Evolutionary conservation across 768 basidiomycete species (phyloP), one percentile per base, ranked within the genome.

Genomic region (Hygrocybe punicea): DNA sequence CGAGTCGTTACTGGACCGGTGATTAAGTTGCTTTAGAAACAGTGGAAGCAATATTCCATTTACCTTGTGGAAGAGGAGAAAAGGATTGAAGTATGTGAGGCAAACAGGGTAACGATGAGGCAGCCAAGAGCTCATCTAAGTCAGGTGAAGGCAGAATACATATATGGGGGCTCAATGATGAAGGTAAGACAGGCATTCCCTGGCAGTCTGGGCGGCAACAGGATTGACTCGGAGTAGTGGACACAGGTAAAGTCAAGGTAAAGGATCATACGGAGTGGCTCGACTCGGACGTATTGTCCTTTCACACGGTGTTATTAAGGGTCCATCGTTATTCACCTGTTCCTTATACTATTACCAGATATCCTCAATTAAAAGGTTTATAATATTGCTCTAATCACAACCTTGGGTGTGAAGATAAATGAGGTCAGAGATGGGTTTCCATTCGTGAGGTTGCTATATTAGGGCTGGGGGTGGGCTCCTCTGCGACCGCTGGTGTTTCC

Each of bases 61-160:
- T 69, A 89, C 91, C 88, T 78, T 91, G 84, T 0, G 89, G 85
- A 51, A 93, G 74, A 10, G 91, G 91, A 2, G 89, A 89, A 64
- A 93, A 93, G 2, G 89, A 90, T 68, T 93, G 91, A 25, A 93
- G 78, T 56, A 93, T 82, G 62, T 86, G 78, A 34, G 84, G 82
- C 13, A 93, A 73, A 14, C 86, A 77, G 2, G 91, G 91, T 16
- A 93, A 71, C 1, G 81, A 81, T 8, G 84, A 78, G 2, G 76
- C 65, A 25, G 74, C 70, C 46, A 93, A 72, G 35, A 91, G 77
- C 34, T 83, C 77, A 49, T 73, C 70, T 33, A 93, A 80, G 72
- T 93, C 91, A 40, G 80, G 78, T 0, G 90, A 91, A 1, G 85
- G 76, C 35, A 89, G 63, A 14, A 91, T 76, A 63, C 88, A 89